Evolutionary conservation across 2,329 filamentous ascomycete genomes (phyloP).

Genomic region (Claviceps digitariae): DNA sequence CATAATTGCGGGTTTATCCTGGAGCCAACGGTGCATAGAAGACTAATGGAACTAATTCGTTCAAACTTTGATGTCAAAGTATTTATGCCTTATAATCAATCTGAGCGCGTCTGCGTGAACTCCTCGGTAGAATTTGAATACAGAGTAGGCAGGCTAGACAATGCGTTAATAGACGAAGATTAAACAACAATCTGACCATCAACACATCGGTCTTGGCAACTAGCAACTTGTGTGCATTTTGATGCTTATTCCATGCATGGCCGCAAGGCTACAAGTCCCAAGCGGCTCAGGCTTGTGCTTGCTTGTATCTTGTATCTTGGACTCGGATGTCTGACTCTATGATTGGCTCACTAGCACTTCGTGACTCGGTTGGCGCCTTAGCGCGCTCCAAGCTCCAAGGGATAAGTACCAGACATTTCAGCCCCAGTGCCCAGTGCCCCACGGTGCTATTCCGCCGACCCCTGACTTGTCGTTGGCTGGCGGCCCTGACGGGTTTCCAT

Average conservation of each 20-base stretch:
- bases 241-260: too few relatives aligned
- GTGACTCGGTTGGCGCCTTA: too few relatives aligned
- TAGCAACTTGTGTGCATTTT: too few relatives aligned
- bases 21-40: conserved; percentile 4
- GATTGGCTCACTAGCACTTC: too few relatives aligned
- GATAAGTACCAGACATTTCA: too few relatives aligned
- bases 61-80: conserved; percentile 1
- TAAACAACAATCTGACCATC: neutral
- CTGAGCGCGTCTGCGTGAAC: neutral
- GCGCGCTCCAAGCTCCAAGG: too few relatives aligned
- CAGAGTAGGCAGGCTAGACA: neutral
- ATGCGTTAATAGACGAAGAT: neutral
- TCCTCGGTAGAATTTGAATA: neutral
- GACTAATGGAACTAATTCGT: neutral
- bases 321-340: too few relatives aligned
- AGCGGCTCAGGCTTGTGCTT: too few relatives aligned
- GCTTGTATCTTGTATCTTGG: too few relatives aligned
- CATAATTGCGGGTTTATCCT: conserved; percentile 1
- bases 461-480: neutral
- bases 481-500: neutral
- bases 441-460: neutral
- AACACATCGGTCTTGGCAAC: too few relatives aligned
- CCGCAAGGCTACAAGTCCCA: too few relatives aligned
- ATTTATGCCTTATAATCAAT: neutral
- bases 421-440: neutral